phyloP scores from a whole-genome alignment of 2,329 filamentous ascomycete species.

The Fusarium sacchari region DNA sequence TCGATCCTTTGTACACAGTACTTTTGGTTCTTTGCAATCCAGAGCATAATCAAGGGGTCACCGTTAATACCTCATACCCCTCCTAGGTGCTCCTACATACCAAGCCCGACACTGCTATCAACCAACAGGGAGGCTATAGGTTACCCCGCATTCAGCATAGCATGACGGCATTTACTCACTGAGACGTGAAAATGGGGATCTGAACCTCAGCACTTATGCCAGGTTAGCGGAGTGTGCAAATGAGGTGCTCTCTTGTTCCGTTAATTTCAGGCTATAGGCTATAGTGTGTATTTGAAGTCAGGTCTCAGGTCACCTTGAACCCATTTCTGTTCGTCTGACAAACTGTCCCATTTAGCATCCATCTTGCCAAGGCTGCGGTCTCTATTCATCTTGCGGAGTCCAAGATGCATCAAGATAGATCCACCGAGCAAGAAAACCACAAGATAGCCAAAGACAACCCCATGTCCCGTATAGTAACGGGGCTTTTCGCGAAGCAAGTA shows the following conservation, averaged over 20 bases:
- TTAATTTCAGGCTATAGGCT: not conserved
- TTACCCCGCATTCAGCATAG: too few species aligned
- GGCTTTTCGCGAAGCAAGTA: not conserved
- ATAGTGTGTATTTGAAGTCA: not conserved
- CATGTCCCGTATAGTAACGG: not conserved
- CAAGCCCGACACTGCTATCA: too few species aligned
- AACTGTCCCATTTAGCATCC: not conserved
- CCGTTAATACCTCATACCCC: too few species aligned
- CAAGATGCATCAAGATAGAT: not conserved
- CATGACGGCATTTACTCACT: too few species aligned
- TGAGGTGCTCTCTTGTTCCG: too few species aligned
- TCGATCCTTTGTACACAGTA: too few species aligned
- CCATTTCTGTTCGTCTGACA: not conserved
- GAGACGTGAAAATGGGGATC: too few species aligned
- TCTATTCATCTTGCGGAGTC: not conserved
- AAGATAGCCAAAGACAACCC: not conserved
- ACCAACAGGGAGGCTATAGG: too few species aligned
- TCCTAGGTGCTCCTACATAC: too few species aligned
- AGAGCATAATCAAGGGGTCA: too few species aligned
- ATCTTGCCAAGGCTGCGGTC: not conserved
- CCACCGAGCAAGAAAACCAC: not conserved
- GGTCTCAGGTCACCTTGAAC: not conserved
- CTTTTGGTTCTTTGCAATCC: too few species aligned
- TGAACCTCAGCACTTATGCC: too few species aligned
- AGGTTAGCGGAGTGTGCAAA: fast-evolving